Conservation (phyloP, 1,139 yeast genomes). For the Sugiyamaella novakii region DNA sequence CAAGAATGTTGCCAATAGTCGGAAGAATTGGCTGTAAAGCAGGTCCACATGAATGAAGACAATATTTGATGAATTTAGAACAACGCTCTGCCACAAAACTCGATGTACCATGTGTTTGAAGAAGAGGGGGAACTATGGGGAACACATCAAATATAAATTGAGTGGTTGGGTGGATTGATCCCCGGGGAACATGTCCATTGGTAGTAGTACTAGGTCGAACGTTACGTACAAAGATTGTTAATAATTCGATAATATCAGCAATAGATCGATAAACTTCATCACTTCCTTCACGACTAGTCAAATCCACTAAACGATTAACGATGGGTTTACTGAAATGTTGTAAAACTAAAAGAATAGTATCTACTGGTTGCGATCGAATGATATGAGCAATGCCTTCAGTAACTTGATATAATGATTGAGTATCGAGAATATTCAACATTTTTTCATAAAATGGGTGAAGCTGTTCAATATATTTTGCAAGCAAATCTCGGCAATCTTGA, state of each 20-base stretch:
- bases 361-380: conserved; percentile 57
- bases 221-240: conserved; percentile 69
- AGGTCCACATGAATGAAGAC: conserved; percentile 68
- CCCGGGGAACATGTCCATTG: conserved; percentile 27
- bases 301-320: conserved; percentile 48
- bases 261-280: conserved; percentile 51
- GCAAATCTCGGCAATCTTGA: conserved; percentile 76
- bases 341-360: conserved; percentile 49
- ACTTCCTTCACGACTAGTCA: conserved; percentile 36
- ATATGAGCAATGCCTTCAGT: conserved; percentile 92
- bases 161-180: conserved; percentile 55
- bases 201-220: conserved; percentile 39
- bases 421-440: conserved; percentile 58
- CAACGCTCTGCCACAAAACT: conserved; percentile 71
- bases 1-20: conserved; percentile 62
- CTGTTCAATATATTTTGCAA: conserved; percentile 74
- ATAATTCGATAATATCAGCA: conserved; percentile 76
- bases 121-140: conserved; percentile 56
- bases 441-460: conserved; percentile 73
- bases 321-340: conserved; percentile 72
- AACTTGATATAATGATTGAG: conserved; percentile 72
- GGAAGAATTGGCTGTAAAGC: conserved; percentile 65
- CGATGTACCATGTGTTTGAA: conserved; percentile 58
- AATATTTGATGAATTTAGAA: conserved; percentile 65
- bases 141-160: conserved; percentile 59